Conservation (phyloP, 2,329 filamentous ascomycete genomes). For the Endoconidiophora laricicola region DNA sequence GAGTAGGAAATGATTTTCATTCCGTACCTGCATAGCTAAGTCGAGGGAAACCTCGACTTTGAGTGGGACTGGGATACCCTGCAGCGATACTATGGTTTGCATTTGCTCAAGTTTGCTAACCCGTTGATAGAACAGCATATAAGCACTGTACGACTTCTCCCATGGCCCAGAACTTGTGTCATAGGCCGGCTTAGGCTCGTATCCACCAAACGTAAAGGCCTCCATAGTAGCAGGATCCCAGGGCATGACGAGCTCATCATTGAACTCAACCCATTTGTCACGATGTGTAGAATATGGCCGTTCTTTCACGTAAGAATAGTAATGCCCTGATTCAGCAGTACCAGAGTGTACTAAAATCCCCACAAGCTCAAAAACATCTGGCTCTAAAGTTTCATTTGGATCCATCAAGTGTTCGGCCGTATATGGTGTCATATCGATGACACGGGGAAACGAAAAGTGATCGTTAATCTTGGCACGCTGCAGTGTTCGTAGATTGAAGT, state of each 20-base stretch:
- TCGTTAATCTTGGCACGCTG: slow-evolving; percentile 90
- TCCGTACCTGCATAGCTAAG: slow-evolving; percentile 42
- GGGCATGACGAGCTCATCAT: slow-evolving; percentile 63
- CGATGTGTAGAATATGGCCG: slow-evolving; percentile 37
- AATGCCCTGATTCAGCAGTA: slow-evolving; percentile 86
- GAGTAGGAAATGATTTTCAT: slow-evolving; percentile 57
- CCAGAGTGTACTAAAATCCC: slow-evolving; percentile 87
- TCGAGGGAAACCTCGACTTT: slow-evolving; percentile 28
- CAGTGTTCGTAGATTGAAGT: slow-evolving; percentile 62
- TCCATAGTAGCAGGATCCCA: slow-evolving; percentile 65
- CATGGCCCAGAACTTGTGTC: slow-evolving; percentile 30
- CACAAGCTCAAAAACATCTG: slow-evolving; percentile 84
- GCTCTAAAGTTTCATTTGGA: slow-evolving; percentile 32
- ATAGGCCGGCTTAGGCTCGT: slow-evolving; percentile 35
- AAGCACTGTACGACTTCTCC: slow-evolving; percentile 70
- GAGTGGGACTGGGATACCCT: slow-evolving; percentile 16
- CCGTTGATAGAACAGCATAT: slow-evolving; percentile 96
- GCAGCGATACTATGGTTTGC: slow-evolving; percentile 16
- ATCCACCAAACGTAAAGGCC: slow-evolving; percentile 63
- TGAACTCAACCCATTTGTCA: slow-evolving; percentile 73
- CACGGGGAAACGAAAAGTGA: slow-evolving; percentile 70
- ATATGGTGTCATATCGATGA: slow-evolving; percentile 77
- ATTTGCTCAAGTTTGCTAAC: slow-evolving; percentile 43
- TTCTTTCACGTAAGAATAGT: slow-evolving; percentile 89
- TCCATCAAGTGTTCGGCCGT: slow-evolving; percentile 71